Conservation (phyloP, 2,329 filamentous ascomycete genomes). For the Fulvia fulva region DNA sequence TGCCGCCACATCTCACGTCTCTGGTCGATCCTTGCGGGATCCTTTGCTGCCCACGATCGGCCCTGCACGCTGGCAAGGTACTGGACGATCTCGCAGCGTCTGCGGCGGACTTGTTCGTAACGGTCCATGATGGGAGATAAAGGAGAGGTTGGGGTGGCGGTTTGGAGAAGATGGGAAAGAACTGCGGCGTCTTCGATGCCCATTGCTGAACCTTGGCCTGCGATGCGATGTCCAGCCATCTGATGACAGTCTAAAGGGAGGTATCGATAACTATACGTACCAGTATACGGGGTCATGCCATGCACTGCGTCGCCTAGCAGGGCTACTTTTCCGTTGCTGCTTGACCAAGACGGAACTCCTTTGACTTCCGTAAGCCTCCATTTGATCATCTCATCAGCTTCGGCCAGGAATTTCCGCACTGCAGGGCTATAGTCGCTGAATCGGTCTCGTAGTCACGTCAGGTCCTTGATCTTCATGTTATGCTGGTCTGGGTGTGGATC, state of each 20-base stretch:
- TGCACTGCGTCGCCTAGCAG: constrained; percentile 5
- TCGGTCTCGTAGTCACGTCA: background rate
- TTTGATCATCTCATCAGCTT: background rate
- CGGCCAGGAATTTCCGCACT: background rate
- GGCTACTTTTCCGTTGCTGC: constrained; percentile 1
- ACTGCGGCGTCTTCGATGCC: constrained; percentile 6
- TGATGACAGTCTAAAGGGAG: too few species aligned
- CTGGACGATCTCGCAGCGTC: constrained; percentile 3
- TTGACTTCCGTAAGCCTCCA: constrained; percentile 5
- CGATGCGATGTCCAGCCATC: background rate
- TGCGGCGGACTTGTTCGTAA: constrained; percentile 1
- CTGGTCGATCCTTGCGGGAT: background rate
- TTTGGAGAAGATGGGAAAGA: background rate
- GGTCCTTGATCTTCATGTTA: background rate
- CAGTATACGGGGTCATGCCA: constrained; percentile 1
- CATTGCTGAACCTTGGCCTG: constrained; percentile 7
- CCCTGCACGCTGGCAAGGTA: background rate
- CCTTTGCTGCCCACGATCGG: background rate
- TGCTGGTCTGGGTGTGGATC: background rate
- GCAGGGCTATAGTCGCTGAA: background rate
- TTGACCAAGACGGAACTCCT: constrained; percentile 3
- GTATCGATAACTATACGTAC: background rate
- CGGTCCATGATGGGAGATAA: background rate
- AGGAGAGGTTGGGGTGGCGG: background rate
- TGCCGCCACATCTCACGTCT: constrained; percentile 3